Conservation (phyloP, 805 yeast genomes). For the Ogataea saltuana region DNA sequence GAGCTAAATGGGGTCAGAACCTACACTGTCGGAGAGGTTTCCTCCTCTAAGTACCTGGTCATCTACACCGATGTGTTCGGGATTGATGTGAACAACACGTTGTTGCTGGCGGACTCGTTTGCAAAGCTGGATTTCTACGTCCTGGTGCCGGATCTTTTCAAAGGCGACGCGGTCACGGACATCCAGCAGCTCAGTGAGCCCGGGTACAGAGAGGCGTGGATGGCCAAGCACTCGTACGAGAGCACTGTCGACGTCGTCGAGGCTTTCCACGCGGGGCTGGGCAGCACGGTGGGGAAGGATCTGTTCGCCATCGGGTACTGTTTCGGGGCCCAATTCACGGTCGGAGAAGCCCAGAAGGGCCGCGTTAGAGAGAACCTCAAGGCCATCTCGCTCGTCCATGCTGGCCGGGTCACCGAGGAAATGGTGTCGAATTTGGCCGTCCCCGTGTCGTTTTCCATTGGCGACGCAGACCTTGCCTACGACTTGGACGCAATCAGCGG, state of each 20-base stretch:
- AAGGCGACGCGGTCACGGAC: constrained; percentile 46
- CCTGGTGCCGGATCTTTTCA: constrained; percentile 67
- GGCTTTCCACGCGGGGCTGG: constrained; percentile 7
- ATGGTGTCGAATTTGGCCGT: constrained; percentile 55
- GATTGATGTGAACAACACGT: constrained; percentile 49
- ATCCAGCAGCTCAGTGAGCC: constrained; percentile 7
- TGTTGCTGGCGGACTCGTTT: constrained; percentile 60
- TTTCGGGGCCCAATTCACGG: constrained; percentile 69
- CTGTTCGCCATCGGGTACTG: constrained; percentile 62
- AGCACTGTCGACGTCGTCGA: constrained; percentile 2
- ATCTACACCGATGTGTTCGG: constrained; percentile 69
- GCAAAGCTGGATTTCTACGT: constrained; percentile 63
- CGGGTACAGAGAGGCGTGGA: constrained; percentile 45
- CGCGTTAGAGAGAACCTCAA: constrained; percentile 25
- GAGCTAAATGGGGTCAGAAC: constrained; percentile 46
- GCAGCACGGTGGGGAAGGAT: constrained; percentile 6
- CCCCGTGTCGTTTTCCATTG: constrained; percentile 69
- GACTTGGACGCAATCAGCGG: constrained; percentile 57
- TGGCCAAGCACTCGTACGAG: constrained; percentile 42
- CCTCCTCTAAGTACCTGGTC: constrained; percentile 50
- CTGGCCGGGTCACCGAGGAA: constrained; percentile 62
- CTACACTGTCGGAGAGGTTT: constrained; percentile 46
- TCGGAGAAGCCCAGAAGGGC: constrained; percentile 47
- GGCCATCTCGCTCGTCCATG: constrained; percentile 77
- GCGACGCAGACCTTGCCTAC: constrained; percentile 64